These are phyloP conservation scores for Oryza rufipogon DNA, from an alignment of 176 grass and related monocot genomes.

Conservation along the genomic window DNA sequence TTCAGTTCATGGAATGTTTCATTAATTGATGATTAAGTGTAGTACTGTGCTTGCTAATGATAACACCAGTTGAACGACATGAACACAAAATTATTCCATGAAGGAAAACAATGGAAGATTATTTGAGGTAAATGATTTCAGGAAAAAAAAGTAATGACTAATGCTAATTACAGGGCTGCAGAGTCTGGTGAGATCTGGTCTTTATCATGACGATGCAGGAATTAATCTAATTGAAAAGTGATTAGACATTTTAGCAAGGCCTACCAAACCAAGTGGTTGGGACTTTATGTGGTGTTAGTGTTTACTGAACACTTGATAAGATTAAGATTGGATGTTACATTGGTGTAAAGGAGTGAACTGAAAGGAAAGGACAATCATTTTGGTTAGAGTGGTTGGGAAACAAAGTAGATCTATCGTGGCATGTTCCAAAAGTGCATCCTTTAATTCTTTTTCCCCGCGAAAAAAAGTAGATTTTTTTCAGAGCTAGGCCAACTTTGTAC, in stretches of 20 bases:
- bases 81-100: too few species aligned
- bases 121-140: neutral
- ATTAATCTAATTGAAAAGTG: neutral
- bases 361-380: conserved; percentile 29
- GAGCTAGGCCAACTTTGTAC: neutral
- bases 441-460: neutral
- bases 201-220: neutral
- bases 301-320: neutral
- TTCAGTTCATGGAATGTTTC: too few species aligned
- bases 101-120: neutral
- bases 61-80: too few species aligned
- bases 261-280: neutral
- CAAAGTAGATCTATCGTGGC: neutral
- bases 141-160: neutral
- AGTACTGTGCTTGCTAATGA: too few species aligned
- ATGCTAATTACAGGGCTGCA: neutral
- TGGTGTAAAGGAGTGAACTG: conserved; percentile 16
- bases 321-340: neutral
- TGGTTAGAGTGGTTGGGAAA: conserved; percentile 37
- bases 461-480: neutral
- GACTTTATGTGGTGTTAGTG: neutral
- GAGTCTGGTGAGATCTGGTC: neutral
- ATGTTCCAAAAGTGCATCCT: neutral
- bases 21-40: too few species aligned
- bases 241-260: neutral